Percentiles rank a stretch among this genome's conserved stretches.
Conservation (phyloP, 225 moss, liverwort and hornwort genomes). For the Antitrichia curtipendula region DNA sequence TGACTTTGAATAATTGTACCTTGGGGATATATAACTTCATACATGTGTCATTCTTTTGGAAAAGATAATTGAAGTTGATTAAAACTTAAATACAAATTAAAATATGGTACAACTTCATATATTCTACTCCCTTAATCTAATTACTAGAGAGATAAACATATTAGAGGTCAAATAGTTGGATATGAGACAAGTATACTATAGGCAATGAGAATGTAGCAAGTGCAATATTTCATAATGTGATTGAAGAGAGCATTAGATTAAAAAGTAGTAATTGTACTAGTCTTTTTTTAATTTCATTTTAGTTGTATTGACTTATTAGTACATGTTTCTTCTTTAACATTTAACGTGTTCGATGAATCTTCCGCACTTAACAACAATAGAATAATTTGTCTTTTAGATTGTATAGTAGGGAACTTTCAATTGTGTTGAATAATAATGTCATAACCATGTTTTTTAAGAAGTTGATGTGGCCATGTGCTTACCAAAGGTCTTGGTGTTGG, state of each 20-base stretch:
- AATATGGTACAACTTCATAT: not conserved
- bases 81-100: not conserved
- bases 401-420: not conserved
- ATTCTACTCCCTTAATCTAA: not conserved
- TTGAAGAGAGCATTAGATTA: not conserved
- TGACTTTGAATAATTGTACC: not conserved
- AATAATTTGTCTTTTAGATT: not conserved
- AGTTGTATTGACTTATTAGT: not conserved
- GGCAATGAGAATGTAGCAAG: too few species aligned
- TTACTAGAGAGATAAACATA: not conserved
- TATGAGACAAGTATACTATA: not conserved
- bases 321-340: not conserved
- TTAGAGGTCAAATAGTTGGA: not conserved
- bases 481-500: not conserved
- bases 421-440: rapidly evolving
- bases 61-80: not conserved
- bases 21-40: not conserved
- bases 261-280: not conserved
- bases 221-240: too few species aligned
- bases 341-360: not conserved
- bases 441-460: not conserved
- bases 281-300: not conserved
- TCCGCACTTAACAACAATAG: not conserved
- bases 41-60: not conserved
- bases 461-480: not conserved